A percentile compares a stretch with the other conserved stretches of the same genome.
Conservation (phyloP, 768 basidiomycete genomes). For the Lactarius vividus region DNA sequence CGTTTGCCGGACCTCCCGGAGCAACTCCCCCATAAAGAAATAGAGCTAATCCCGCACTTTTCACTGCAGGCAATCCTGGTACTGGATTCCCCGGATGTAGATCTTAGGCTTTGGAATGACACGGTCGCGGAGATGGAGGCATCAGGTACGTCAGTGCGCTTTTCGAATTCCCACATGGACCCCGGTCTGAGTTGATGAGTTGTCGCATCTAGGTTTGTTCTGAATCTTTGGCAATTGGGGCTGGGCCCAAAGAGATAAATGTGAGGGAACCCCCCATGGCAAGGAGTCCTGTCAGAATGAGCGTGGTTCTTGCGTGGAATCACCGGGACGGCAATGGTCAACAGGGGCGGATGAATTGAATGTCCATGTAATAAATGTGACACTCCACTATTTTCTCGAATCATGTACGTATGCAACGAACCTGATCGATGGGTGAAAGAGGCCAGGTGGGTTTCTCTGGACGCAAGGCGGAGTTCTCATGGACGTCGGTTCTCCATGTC, state of each 20-base stretch:
- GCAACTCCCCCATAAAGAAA: conserved; percentile 13
- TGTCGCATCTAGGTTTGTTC: conserved; percentile 9
- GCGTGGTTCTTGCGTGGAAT: not conserved
- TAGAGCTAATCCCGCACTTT: conserved; percentile 14
- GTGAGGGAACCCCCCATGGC: not conserved
- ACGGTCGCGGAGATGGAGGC: conserved; percentile 28
- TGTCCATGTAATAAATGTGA: not conserved
- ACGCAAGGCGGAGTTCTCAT: not conserved
- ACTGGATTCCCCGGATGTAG: conserved; percentile 26
- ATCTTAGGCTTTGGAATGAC: conserved; percentile 24
- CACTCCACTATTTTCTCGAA: not conserved
- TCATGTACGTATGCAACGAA: not conserved
- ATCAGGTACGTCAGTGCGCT: conserved; percentile 16
- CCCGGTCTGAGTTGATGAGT: conserved; percentile 2
- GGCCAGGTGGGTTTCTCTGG: not conserved
- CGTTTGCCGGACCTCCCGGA: conserved; percentile 3
- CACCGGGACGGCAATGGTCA: not conserved
- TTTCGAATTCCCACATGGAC: not conserved
- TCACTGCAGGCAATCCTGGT: conserved; percentile 28
- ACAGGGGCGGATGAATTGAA: not conserved
- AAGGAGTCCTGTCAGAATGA: not conserved
- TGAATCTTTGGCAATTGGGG: not conserved
- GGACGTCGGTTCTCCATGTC: not conserved
- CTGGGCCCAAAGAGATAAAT: not conserved
- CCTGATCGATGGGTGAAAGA: not conserved